A percentile compares a stretch with the other conserved stretches of the same genome.
phyloP scores from a whole-genome alignment of 495 filamentous ascomycete genomes.

The Neurospora sp. region DNA sequence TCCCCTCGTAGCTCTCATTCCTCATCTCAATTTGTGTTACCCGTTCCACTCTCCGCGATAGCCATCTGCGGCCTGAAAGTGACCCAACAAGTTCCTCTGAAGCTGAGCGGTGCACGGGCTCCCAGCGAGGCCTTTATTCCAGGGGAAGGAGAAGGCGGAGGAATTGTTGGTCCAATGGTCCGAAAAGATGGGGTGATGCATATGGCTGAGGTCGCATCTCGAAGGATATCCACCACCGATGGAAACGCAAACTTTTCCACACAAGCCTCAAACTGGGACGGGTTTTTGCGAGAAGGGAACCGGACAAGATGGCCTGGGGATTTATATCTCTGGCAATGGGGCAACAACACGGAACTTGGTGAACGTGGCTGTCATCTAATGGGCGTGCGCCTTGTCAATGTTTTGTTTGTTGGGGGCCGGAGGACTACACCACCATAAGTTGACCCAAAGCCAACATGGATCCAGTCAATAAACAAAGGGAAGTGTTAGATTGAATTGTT shows the following conservation, averaged over 20 bases:
- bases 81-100: slow-evolving; percentile 5
- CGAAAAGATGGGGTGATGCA: neutral
- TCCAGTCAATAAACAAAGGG: slow-evolving; percentile 17
- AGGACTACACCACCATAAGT: slow-evolving; percentile 10
- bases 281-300: neutral
- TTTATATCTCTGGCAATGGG: slow-evolving; percentile 13
- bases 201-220: neutral
- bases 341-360: slow-evolving; percentile 10
- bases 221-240: neutral
- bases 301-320: slow-evolving; percentile 2
- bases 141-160: neutral
- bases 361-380: slow-evolving; percentile 23
- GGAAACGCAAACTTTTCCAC: neutral
- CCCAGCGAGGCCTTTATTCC: neutral
- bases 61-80: slow-evolving; percentile 16
- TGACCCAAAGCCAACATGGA: neutral
- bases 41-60: slow-evolving; percentile 8
- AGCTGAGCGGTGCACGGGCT: slow-evolving; percentile 4
- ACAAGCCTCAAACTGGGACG: neutral
- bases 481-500: slow-evolving; percentile 10
- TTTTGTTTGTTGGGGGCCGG: neutral
- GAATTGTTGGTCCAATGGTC: neutral
- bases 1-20: slow-evolving; percentile 2
- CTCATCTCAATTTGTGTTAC: slow-evolving; percentile 12
- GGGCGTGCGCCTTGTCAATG: slow-evolving; percentile 2